Conservation (phyloP, 768 basidiomycete species). For the Termitomyces eurrhizus region DNA sequence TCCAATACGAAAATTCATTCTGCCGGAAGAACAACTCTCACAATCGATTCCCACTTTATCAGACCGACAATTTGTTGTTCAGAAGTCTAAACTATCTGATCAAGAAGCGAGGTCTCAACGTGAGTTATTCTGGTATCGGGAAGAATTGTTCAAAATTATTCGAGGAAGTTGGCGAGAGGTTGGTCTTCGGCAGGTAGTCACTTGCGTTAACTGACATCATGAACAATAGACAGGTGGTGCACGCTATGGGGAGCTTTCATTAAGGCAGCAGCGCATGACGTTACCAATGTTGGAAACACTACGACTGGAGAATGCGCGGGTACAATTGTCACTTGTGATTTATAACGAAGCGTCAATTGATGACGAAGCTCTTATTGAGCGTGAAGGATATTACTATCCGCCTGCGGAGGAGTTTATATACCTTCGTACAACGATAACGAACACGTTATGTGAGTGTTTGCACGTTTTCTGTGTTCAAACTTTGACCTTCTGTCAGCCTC, state of each 20-base stretch:
- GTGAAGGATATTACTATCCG: constrained; percentile 45
- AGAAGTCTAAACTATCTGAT: constrained; percentile 59
- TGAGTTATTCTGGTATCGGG: constrained; percentile 95
- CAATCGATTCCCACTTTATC: constrained; percentile 80
- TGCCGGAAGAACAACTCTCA: constrained; percentile 55
- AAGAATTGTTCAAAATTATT: constrained; percentile 72
- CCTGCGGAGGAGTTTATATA: constrained; percentile 61
- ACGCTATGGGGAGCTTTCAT: constrained; percentile 70
- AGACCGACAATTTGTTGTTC: constrained; percentile 87
- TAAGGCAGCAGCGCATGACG: constrained; percentile 77
- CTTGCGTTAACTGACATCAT: not conserved
- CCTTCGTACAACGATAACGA: constrained; percentile 53
- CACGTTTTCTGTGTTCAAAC: not conserved
- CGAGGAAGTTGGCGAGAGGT: constrained; percentile 87
- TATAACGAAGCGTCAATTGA: constrained; percentile 22
- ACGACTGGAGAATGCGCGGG: constrained; percentile 59
- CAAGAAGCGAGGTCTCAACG: constrained; percentile 61
- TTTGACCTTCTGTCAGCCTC: constrained; percentile 35
- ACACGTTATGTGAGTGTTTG: constrained; percentile 57
- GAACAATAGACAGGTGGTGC: constrained; percentile 65
- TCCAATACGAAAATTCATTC: constrained; percentile 65
- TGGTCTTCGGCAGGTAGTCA: constrained; percentile 16
- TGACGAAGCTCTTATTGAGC: constrained; percentile 20
- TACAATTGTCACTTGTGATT: constrained; percentile 49
- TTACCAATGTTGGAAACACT: constrained; percentile 75